Evolutionary conservation across 2,329 filamentous ascomycete species (phyloP).

Genomic region (Aspergillus sp.): DNA sequence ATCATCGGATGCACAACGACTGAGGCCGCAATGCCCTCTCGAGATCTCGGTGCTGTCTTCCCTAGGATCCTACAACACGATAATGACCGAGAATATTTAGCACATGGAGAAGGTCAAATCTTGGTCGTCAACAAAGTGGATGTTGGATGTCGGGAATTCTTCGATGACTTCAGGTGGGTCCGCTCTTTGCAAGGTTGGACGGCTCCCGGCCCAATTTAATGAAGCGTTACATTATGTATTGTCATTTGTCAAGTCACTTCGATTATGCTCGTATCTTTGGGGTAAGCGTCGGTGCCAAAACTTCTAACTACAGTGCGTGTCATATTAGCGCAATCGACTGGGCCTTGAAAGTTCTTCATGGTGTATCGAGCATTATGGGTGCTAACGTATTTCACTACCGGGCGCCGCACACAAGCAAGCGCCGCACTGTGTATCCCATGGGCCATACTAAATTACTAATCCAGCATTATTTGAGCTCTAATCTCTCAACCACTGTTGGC

Average conservation of each 20-base stretch:
- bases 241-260: too few relatives aligned
- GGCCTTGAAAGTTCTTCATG: too few relatives aligned
- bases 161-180: too few relatives aligned
- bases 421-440: not conserved
- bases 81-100: not conserved
- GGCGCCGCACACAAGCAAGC: not conserved
- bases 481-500: not conserved
- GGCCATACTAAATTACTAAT: not conserved
- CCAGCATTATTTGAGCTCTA: not conserved
- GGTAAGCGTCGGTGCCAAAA: too few relatives aligned
- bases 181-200: too few relatives aligned
- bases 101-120: not conserved
- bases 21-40: not conserved
- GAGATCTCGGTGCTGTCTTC: not conserved
- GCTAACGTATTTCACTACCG: not conserved
- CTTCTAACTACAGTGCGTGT: too few relatives aligned
- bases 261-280: too few relatives aligned
- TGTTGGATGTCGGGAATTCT: not conserved
- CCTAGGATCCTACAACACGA: not conserved
- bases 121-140: not conserved
- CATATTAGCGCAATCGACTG: too few relatives aligned
- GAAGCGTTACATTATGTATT: too few relatives aligned
- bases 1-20: not conserved
- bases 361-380: not conserved
- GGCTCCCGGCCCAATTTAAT: too few relatives aligned